Percentiles rank a stretch among this genome's conserved stretches.
Evolutionary conservation across 345 rosid species (phyloP).

Genomic region (Corymbia maculata): DNA sequence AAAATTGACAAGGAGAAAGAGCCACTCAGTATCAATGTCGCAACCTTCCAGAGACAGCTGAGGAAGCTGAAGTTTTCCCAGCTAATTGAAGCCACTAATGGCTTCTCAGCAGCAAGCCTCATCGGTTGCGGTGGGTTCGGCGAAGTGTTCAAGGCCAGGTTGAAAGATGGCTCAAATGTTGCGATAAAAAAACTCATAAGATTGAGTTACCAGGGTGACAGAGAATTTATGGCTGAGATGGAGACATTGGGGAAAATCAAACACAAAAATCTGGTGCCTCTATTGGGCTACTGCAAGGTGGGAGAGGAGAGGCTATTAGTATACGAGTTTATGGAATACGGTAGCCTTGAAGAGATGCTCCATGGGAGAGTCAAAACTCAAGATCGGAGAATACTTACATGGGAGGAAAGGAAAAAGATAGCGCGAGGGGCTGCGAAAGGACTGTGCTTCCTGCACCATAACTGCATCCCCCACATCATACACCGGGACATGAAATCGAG

Average conservation of each 20-base stretch:
- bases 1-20: constrained; percentile 96
- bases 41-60: constrained; percentile 79
- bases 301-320: constrained; percentile 3
- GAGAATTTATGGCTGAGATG: constrained; percentile 3
- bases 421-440: constrained; percentile 4
- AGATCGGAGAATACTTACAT: neutral
- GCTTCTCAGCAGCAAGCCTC: neutral
- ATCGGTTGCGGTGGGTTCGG: constrained; percentile 4
- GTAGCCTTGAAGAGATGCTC: constrained; percentile 1
- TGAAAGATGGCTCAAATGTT: neutral
- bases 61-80: constrained; percentile 90
- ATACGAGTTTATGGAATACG: neutral
- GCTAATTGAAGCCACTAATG: constrained; percentile 26
- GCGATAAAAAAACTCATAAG: constrained; percentile 1
- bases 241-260: constrained; percentile 1
- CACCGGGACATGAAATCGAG: constrained; percentile 6
- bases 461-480: constrained; percentile 4
- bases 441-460: constrained; percentile 1
- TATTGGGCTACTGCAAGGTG: neutral
- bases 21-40: constrained; percentile 88
- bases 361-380: neutral
- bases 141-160: neutral
- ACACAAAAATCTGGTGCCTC: neutral
- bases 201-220: neutral
- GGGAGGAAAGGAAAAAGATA: constrained; percentile 1